phyloP scores from a whole-genome alignment of 441 rosid species.

The Mallotus repandus region DNA sequence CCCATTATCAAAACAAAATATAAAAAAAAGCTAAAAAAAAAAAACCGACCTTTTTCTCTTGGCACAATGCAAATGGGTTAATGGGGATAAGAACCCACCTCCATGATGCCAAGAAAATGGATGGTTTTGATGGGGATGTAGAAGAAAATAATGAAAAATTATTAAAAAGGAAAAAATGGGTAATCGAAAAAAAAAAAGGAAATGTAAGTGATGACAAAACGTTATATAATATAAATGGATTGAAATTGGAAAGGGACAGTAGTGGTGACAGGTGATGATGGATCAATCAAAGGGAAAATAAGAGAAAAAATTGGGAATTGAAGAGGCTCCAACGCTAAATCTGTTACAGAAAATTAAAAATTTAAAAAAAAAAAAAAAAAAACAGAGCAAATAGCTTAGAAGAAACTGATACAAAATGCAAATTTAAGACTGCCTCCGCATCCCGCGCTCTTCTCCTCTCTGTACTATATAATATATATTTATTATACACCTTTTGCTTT shows the following conservation, averaged over 20 bases:
- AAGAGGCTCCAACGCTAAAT: background rate
- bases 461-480: too few relatives aligned
- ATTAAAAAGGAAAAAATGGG: background rate
- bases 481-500: too few relatives aligned
- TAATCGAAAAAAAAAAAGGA: background rate
- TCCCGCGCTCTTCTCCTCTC: conserved; percentile 11
- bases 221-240: too few relatives aligned
- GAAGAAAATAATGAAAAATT: too few relatives aligned
- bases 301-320: background rate
- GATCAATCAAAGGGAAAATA: background rate
- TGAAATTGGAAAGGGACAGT: too few relatives aligned
- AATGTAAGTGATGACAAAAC: too few relatives aligned
- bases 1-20: too few relatives aligned
- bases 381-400: background rate
- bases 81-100: conserved; percentile 4
- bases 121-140: background rate
- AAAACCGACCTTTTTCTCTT: conserved; percentile 4
- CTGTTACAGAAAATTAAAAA: background rate
- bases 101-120: conserved; percentile 15
- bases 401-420: background rate
- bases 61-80: conserved; percentile 15
- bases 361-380: background rate
- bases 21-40: too few relatives aligned
- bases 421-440: conserved; percentile 11
- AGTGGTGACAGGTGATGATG: too few relatives aligned